Evolutionary conservation across 1,284 basidiomycete genomes (phyloP), one percentile per base, ranked within the genome.

Genomic region (Pyrrhoderma lamaoense): DNA sequence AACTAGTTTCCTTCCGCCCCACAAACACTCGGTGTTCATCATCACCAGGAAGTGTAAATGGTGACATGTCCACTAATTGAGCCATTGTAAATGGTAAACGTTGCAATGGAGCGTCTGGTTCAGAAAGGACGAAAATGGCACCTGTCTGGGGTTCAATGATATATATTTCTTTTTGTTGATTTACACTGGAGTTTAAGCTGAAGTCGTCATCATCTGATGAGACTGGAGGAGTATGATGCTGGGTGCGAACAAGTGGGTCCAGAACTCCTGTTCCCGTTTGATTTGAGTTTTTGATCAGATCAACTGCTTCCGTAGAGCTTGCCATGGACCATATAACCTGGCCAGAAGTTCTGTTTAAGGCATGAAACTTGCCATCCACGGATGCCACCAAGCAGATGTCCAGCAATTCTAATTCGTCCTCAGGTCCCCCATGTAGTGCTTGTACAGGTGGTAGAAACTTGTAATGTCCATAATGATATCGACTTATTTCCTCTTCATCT

Each of bases 141-240:
- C 92, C 93, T 1, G 85, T 82, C 69, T 92, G 87, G 0, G 92
- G 93, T 63, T 95, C 93, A 49, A 95, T 88, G 53, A 94, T 81
- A 68, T 93, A 95, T 45, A 87, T 75, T 62, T 93, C 91, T 52
- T 80, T 77, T 36, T 73, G 68, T 0, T 70, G 65, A 42, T 73
- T 69, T 56, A 82, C 79, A 48, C 80, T 78, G 11, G 27, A 11
- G 7, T 31, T 31, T 56, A 71, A 58, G 55, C 83, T 79, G 8
- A 73, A 72, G 62, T 83, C 77, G 45, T 70, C 64, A 40, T 77
- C 67, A 11, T 31, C 27, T 31, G 27, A 31, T 31, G 27, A 5
- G 27, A 31, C 11, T 31, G 7, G 7, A 11, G 5, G 27, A 11
- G 11, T 11, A 8, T 73, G 62, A 59, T 87, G 85, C 39, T 73